A percentile compares a stretch with the other conserved stretches of the same genome.
phyloP scores from a whole-genome alignment of 257 asterid genomes.

The Perilla frutescens region DNA sequence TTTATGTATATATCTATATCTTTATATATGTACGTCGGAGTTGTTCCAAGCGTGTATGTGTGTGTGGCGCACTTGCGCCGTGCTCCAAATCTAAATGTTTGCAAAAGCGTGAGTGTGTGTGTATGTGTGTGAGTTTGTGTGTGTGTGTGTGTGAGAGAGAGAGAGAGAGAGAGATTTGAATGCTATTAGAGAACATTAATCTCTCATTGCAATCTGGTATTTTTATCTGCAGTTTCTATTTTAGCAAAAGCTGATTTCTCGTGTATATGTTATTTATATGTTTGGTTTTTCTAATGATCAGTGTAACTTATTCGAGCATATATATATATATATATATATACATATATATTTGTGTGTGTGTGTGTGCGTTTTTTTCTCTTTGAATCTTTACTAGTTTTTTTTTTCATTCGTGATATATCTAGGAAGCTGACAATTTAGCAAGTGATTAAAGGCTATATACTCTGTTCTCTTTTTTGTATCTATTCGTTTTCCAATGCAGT shows the following conservation, averaged over 20 bases:
- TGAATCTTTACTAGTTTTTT: neutral
- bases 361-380: neutral
- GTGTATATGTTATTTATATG: neutral
- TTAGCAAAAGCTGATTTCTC: neutral
- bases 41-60: neutral
- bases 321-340: neutral
- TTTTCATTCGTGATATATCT: neutral
- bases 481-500: neutral
- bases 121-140: no score
- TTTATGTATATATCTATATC: neutral
- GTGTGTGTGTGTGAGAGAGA: no score
- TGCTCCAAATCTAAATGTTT: neutral
- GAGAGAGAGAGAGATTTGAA: neutral
- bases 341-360: no score
- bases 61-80: neutral
- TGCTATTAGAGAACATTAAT: neutral
- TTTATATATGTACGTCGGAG: neutral
- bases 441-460: neutral
- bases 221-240: neutral
- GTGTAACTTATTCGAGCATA: neutral
- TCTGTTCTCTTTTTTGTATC: neutral
- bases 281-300: neutral
- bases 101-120: no score
- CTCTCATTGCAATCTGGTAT: neutral
- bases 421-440: neutral